Conservation (phyloP, 2,329 filamentous ascomycete genomes). For the Aspergillus versicolor region DNA sequence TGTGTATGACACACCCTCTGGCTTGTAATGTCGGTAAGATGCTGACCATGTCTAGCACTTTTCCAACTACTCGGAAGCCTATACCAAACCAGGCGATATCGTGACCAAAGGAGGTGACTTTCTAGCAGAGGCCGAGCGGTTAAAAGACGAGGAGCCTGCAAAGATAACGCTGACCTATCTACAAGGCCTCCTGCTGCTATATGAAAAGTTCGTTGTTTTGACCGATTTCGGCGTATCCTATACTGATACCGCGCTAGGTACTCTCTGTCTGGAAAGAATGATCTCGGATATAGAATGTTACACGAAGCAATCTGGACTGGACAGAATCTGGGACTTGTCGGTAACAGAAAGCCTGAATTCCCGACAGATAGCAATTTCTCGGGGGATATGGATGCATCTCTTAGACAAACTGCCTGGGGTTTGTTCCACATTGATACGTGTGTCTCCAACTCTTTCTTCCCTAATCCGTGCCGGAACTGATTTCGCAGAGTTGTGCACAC, state of each 20-base stretch:
- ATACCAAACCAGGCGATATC: constrained; percentile 36
- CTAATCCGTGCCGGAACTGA: not conserved
- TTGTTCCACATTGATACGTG: constrained; percentile 42
- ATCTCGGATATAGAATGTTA: constrained; percentile 38
- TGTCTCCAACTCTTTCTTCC: constrained; percentile 3
- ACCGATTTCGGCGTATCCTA: not conserved
- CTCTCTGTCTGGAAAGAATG: constrained; percentile 36
- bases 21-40: not conserved
- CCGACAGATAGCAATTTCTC: constrained; percentile 25
- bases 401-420: constrained; percentile 36
- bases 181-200: constrained; percentile 37
- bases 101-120: constrained; percentile 38
- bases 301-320: constrained; percentile 37
- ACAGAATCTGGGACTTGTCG: constrained; percentile 33
- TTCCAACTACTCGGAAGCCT: constrained; percentile 40
- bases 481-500: constrained; percentile 34
- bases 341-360: constrained; percentile 19
- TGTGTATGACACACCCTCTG: constrained; percentile 29
- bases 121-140: constrained; percentile 36
- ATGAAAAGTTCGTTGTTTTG: constrained; percentile 28
- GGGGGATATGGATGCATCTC: constrained; percentile 31
- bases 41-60: constrained; percentile 28
- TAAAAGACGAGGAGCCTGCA: constrained; percentile 22
- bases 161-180: constrained; percentile 31
- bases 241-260: constrained; percentile 25